Percentiles rank a stretch among this genome's conserved stretches.
Evolutionary conservation across 2,329 filamentous ascomycete genomes (phyloP).

Genomic region (Tolypocladium tropicale): DNA sequence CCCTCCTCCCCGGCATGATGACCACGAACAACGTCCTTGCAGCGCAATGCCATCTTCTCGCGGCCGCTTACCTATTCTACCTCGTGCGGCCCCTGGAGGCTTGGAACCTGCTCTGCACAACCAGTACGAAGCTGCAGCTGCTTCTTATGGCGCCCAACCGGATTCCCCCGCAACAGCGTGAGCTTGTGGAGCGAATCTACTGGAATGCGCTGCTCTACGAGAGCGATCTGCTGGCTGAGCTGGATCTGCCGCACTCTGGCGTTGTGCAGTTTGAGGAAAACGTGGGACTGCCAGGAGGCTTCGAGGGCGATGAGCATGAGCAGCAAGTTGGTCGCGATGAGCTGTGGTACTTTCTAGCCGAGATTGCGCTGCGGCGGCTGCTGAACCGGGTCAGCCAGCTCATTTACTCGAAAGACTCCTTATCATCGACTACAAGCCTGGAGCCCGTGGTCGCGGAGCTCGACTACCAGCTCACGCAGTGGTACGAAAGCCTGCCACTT

Average conservation of each 20-base stretch:
- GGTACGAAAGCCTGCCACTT: slow-evolving; percentile 69
- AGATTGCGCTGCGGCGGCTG: slow-evolving; percentile 68
- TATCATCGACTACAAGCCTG: slow-evolving; percentile 60
- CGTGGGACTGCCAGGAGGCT: slow-evolving; percentile 67
- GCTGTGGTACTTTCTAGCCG: slow-evolving; percentile 77
- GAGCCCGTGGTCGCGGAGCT: slow-evolving; percentile 72
- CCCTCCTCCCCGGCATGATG: slow-evolving; percentile 66
- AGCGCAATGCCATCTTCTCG: slow-evolving; percentile 70
- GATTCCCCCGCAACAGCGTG: slow-evolving; percentile 59
- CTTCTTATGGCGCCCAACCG: slow-evolving; percentile 64
- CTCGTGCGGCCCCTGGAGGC: slow-evolving; percentile 73
- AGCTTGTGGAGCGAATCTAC: slow-evolving; percentile 68
- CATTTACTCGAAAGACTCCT: slow-evolving; percentile 65
- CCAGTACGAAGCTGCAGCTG: slow-evolving; percentile 72
- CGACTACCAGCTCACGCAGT: slow-evolving; percentile 73
- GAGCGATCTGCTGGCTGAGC: slow-evolving; percentile 67
- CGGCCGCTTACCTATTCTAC: slow-evolving; percentile 75
- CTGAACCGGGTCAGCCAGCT: slow-evolving; percentile 72
- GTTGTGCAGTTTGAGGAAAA: slow-evolving; percentile 75
- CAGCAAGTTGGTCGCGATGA: slow-evolving; percentile 59
- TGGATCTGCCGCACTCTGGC: slow-evolving; percentile 73
- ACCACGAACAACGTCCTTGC: slow-evolving; percentile 69
- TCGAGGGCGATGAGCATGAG: slow-evolving; percentile 58
- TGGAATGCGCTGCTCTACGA: slow-evolving; percentile 79
- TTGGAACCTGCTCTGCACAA: slow-evolving; percentile 70